A percentile compares a stretch with the other conserved stretches of the same genome.
These are phyloP conservation scores for Teratosphaeria nubilosa DNA, from an alignment of 2,329 filamentous ascomycete species.

Conservation along the genomic window DNA sequence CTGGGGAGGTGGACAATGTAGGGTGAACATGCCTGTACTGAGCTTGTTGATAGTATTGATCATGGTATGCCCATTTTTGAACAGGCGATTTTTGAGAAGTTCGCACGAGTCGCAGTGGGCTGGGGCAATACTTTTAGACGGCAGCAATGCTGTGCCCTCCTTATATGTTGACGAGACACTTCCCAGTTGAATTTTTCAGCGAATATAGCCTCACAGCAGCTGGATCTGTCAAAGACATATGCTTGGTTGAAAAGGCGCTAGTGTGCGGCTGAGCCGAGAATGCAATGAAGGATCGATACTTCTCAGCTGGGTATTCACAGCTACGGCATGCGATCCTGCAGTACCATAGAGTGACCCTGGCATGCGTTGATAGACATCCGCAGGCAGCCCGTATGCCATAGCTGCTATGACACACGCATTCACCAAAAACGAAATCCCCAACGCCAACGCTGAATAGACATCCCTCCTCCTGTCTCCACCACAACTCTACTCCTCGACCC, in stretches of 20 bases:
- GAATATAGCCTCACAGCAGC: not conserved
- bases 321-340: too few species aligned
- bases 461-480: too few species aligned
- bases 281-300: not conserved
- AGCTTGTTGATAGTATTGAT: too few species aligned
- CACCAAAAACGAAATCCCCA: not conserved
- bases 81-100: too few species aligned
- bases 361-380: too few species aligned
- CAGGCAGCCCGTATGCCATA: not conserved
- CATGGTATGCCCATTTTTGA: too few species aligned
- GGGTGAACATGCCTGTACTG: too few species aligned
- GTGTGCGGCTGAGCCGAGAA: not conserved
- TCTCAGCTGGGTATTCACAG: not conserved
- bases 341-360: too few species aligned
- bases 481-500: not conserved
- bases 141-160: too few species aligned
- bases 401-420: not conserved
- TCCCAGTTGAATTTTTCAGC: not conserved
- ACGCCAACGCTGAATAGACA: not conserved
- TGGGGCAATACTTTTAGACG: too few species aligned
- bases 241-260: not conserved
- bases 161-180: too few species aligned
- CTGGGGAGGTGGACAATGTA: not conserved
- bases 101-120: too few species aligned
- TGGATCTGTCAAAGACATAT: not conserved